A percentile compares a stretch with the other conserved stretches of the same genome.
Conservation (phyloP, 2,329 filamentous ascomycete species). For the Aspergillus ruber region DNA sequence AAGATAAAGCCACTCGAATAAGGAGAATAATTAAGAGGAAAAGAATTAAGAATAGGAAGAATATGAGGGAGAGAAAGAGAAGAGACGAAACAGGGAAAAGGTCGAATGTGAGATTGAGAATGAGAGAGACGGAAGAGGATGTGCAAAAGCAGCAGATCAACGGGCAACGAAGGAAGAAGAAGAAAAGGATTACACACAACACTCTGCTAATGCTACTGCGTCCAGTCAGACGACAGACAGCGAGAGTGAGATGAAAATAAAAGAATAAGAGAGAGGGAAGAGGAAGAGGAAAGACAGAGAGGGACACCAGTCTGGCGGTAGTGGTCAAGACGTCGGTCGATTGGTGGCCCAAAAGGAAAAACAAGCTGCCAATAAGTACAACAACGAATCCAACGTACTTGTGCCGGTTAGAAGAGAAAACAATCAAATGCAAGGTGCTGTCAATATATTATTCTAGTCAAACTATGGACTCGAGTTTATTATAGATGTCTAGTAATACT, state of each 20-base stretch:
- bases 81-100: background rate
- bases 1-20: too few species aligned
- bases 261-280: background rate
- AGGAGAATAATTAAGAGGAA: background rate
- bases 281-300: too few species aligned
- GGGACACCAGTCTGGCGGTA: constrained; percentile 3
- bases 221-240: too few species aligned
- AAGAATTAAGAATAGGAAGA: background rate
- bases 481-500: background rate
- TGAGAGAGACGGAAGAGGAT: background rate
- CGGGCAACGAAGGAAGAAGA: constrained; percentile 4
- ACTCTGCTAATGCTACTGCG: too few species aligned
- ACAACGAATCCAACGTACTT: background rate
- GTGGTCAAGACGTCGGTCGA: background rate
- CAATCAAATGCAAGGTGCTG: background rate
- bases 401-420: background rate
- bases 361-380: background rate
- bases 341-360: background rate
- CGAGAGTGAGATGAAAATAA: background rate
- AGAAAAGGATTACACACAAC: too few species aligned
- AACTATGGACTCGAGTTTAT: background rate
- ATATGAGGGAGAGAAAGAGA: background rate
- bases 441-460: background rate
- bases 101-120: background rate
- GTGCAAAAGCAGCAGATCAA: constrained; percentile 1